Conservation (phyloP, 2,329 filamentous ascomycete genomes). For the Pyrenophora teres region DNA sequence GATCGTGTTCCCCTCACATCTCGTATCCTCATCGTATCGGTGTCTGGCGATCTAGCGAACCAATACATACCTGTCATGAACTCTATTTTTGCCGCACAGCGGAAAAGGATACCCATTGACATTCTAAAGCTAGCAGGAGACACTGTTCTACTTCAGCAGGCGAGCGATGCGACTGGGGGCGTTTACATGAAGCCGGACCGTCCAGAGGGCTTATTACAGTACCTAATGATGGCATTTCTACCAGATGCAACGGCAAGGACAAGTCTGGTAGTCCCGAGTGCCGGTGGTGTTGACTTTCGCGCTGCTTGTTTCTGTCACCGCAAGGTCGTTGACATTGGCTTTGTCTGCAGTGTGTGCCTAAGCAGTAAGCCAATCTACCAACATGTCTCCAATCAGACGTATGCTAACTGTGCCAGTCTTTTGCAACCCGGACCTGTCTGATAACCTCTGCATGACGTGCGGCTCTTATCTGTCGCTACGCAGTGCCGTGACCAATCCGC, state of each 20-base stretch:
- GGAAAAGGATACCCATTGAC: slow-evolving; percentile 86
- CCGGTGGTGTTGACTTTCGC: slow-evolving; percentile 89
- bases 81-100: slow-evolving; percentile 91
- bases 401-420: slow-evolving; percentile 37
- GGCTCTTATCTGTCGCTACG: slow-evolving; percentile 47
- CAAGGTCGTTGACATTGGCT: slow-evolving; percentile 86
- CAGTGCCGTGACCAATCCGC: slow-evolving; percentile 38
- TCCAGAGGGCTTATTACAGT: slow-evolving; percentile 74
- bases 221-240: slow-evolving; percentile 93
- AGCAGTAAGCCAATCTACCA: slow-evolving; percentile 63
- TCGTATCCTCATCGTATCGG: slow-evolving; percentile 86
- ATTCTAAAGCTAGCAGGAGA: slow-evolving; percentile 84
- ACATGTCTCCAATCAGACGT: slow-evolving; percentile 7
- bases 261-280: slow-evolving; percentile 76
- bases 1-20: slow-evolving; percentile 64
- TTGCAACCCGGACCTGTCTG: slow-evolving; percentile 40
- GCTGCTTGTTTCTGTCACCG: slow-evolving; percentile 99
- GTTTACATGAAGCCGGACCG: slow-evolving; percentile 66
- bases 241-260: slow-evolving; percentile 68
- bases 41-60: slow-evolving; percentile 82
- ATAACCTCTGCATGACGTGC: slow-evolving; percentile 46
- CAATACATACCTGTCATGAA: slow-evolving; percentile 99
- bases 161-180: slow-evolving; percentile 72
- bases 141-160: slow-evolving; percentile 93
- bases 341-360: slow-evolving; percentile 93